A percentile compares a stretch with the other conserved stretches of the same genome.
phyloP scores from a whole-genome alignment of 73 alveolate species.

The Paramecium bursaria region DNA sequence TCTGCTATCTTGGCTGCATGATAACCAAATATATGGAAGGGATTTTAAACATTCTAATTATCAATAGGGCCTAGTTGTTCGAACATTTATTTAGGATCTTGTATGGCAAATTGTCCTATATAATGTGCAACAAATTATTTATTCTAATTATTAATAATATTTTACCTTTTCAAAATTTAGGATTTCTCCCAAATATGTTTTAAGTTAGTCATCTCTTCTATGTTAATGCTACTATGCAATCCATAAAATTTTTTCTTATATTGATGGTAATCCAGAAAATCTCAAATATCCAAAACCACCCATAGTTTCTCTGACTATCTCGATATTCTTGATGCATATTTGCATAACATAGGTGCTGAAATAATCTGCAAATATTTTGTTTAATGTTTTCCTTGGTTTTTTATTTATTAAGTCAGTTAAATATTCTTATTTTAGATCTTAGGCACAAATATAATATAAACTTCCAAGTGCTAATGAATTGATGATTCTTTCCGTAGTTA shows the following conservation, averaged over 20 bases:
- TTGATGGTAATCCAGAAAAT: slow-evolving; percentile 30
- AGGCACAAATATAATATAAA: slow-evolving; percentile 9
- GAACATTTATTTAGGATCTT: slow-evolving; percentile 38
- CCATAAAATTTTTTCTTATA: slow-evolving; percentile 31
- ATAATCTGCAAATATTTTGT: slow-evolving; percentile 8
- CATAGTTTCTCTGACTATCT: slow-evolving; percentile 16
- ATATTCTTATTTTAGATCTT: slow-evolving; percentile 13
- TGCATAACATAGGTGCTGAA: slow-evolving; percentile 7
- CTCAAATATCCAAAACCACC: slow-evolving; percentile 52
- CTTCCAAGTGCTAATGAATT: slow-evolving; percentile 36
- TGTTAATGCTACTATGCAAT: not conserved
- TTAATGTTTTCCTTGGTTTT: not conserved
- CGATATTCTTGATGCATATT: not conserved
- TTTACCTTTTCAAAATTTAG: slow-evolving; percentile 23
- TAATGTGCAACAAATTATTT: slow-evolving; percentile 3
- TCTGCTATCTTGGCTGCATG: slow-evolving; percentile 41
- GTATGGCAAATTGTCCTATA: slow-evolving; percentile 15
- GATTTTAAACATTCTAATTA: slow-evolving; percentile 7
- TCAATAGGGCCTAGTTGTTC: slow-evolving; percentile 16
- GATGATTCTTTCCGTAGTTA: slow-evolving; percentile 1
- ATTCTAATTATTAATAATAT: not conserved
- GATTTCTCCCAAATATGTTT: slow-evolving; percentile 3
- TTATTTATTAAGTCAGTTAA: not conserved
- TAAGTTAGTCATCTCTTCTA: not conserved
- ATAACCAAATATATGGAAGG: slow-evolving; percentile 59